A percentile compares a stretch with the other conserved stretches of the same genome.
These are phyloP conservation scores for Solanum peruvianum DNA, from an alignment of 257 asterid species.

Conservation along the genomic window DNA sequence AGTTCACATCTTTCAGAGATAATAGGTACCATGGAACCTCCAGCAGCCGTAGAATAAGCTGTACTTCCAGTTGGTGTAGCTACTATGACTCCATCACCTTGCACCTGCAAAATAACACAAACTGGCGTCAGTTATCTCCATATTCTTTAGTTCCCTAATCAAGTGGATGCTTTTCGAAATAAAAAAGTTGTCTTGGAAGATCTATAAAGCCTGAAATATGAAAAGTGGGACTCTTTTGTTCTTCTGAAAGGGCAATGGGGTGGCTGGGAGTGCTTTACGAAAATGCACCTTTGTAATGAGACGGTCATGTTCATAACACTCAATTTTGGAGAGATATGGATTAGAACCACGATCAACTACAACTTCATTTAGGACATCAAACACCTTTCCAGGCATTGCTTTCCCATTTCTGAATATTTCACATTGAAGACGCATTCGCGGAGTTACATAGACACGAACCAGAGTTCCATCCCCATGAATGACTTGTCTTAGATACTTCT, in stretches of 20 bases:
- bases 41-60: conserved; percentile 98
- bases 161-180: not conserved
- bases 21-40: conserved; percentile 83
- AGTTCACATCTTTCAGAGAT: not conserved
- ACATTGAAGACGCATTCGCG: conserved; percentile 94
- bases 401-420: conserved; percentile 87
- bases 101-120: conserved; percentile 45
- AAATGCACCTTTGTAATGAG: conserved; percentile 86
- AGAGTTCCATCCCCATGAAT: conserved; percentile 70
- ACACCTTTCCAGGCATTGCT: conserved; percentile 85
- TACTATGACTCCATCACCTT: conserved; percentile 98
- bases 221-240: not conserved
- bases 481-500: conserved; percentile 76
- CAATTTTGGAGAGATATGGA: conserved; percentile 95
- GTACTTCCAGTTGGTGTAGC: conserved; percentile 99
- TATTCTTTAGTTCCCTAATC: not conserved
- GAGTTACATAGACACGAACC: conserved; percentile 90
- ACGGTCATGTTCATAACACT: conserved; percentile 93
- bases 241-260: not conserved
- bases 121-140: not conserved
- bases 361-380: conserved; percentile 86
- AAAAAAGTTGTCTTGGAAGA: not conserved
- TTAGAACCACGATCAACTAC: conserved; percentile 98
- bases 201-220: not conserved
- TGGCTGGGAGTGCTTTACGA: not conserved